Evolutionary conservation across 345 rosid genomes (phyloP).

Genomic region (Eucalyptus globulus): DNA sequence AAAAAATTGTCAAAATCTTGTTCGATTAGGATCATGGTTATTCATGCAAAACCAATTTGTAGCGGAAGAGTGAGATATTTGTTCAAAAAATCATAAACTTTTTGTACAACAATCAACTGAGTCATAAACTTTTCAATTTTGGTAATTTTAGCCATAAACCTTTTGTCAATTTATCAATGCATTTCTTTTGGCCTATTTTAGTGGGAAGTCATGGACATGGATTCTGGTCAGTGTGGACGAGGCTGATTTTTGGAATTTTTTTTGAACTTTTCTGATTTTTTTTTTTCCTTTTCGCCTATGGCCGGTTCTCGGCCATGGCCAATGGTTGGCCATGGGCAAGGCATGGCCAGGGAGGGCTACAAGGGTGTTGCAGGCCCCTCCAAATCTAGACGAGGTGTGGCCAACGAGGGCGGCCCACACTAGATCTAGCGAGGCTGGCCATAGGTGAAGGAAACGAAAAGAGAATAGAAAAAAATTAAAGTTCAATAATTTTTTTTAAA

Average conservation of each 20-base stretch:
- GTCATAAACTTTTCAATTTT: not conserved
- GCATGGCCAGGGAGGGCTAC: not conserved
- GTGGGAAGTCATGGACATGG: not conserved
- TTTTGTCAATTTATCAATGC: no score
- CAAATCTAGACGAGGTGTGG: not conserved
- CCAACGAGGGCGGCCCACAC: not conserved
- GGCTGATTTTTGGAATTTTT: not conserved
- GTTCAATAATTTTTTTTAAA: rapidly evolving
- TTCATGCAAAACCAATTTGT: not conserved
- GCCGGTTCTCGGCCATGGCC: not conserved
- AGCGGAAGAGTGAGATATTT: not conserved
- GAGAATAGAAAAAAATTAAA: not conserved
- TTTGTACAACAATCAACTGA: not conserved
- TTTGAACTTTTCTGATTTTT: not conserved
- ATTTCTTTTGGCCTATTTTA: not conserved
- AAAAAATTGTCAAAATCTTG: not conserved
- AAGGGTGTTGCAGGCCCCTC: not conserved
- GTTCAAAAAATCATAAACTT: not conserved
- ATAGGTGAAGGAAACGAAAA: not conserved
- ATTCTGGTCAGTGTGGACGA: rapidly evolving
- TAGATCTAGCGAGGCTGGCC: not conserved
- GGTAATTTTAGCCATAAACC: not conserved
- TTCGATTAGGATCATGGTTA: not conserved
- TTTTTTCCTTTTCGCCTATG: not conserved
- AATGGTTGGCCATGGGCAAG: not conserved